Base-by-base conservation (phyloP, 225 moss, liverwort and hornwort genomes). In the Polytrichum formosum region DNA sequence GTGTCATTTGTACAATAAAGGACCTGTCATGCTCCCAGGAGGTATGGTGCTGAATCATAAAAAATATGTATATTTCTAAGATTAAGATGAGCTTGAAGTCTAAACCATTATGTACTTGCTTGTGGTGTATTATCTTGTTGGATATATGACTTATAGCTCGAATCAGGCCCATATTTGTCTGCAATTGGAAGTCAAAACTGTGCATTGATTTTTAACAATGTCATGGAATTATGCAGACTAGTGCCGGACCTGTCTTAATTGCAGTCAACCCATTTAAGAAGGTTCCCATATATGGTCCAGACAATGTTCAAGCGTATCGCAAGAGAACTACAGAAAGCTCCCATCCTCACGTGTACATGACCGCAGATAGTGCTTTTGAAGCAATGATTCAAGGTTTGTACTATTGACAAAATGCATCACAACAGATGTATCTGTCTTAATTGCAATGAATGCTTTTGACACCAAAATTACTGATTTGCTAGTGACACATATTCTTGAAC, bases 181-280 rank as follows among this genome's bases (percentile, higher is more conserved):
- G 46, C 46, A 46, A 58, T 9, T 28, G 62, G n/a, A 26, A 26
- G 37, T 67, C 54, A 54, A 26, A 9, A 23, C 8, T 28, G 10
- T 71, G 26, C 8, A 13, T 71, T 28, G 31, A 19, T 54, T 26
- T 7, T 22, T 30, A 28, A 2, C 53, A 53, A 7, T 10, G 7
- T 62, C 1, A 61, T 64, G 69, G 31, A 69, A 28, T 60, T 61
- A 18, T 77, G 83, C 91, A 93, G 93, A 93, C 93, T n/a, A 89
- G 90, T 76, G 93, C 93, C 72, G 93, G 93, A 29, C 93, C 93
- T 67, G 93, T 93, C 21, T 78, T 93, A 66, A 93, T 93, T 63
- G 93, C 93, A 37, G 78, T 93, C 77, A 93, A 93, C 64, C 93
- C 93, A 63, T 93, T 93, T 76, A 93, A 90, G 77, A 90, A 79